Evolutionary conservation across 306 rosid species (phyloP), one percentile per base, ranked within the genome.

Genomic region (Hippophae rhamnoides): DNA sequence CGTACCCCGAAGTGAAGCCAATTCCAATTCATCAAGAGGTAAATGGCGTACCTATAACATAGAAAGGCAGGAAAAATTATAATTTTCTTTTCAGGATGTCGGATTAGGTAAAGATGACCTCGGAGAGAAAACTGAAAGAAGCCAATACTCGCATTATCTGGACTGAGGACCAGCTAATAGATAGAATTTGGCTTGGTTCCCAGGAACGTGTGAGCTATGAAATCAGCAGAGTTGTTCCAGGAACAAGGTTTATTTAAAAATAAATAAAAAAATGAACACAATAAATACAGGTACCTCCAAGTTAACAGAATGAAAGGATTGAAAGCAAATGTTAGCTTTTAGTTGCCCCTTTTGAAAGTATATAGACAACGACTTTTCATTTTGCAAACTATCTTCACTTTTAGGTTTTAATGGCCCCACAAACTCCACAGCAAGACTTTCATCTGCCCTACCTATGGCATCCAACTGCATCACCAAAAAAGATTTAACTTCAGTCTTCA

Each of bases 1-100:
- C 64, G 86, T 79, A 72, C 97, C 97, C 81, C 92, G 76, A 49
- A 89, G 89, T 47, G 97, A 89, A 74, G 92, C 92, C 70, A 89
- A 78, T 74, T 86, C 97, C 86, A 89, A 70, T 64, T 86, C 97
- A 64, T 89, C 92, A 42, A 89, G 89, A 31, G 95, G 97, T 73
- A 89, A 76, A 69, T 89, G 74, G 26, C 86, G 86, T 54, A 89
- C 57, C 97, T 89, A 72, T 47, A 63, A 10, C 70, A 66, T 23
- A 45, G 14, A 43, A 59, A 55, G 26, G 52, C 47, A 63, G 12
- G 58, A 53, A 47, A 47, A 52, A 7, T 13, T 40, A 54, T 18
- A 44, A 11, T 44, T 52, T 54, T 64, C 9, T 43, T 13, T 11
- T 25, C 41, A 8, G 27, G 23, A 10, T 51, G 13, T 13, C 6